Evolutionary conservation across 2,329 filamentous ascomycete genomes (phyloP), one percentile per base, ranked within the genome.

Genomic region (Ophidiomyces ophidiicola): DNA sequence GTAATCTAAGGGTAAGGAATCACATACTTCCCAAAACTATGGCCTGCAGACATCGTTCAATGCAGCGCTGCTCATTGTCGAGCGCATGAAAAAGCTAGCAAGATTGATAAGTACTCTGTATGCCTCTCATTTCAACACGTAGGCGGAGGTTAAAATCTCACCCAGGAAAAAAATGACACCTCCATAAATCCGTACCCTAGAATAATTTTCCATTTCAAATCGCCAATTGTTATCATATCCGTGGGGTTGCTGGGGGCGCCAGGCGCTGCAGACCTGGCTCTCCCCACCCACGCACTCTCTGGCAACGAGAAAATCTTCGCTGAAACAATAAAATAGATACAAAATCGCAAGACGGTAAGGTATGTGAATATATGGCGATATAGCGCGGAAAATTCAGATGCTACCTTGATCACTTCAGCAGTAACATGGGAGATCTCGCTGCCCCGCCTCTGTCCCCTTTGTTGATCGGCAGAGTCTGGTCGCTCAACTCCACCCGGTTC

Each of bases 101-200:
- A n/a, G n/a, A n/a, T n/a, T n/a, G n/a, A n/a, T n/a, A n/a, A n/a
- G n/a, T n/a, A n/a, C n/a, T n/a, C n/a, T n/a, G n/a, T n/a, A n/a
- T n/a, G n/a, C n/a, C n/a, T n/a, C n/a, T n/a, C n/a, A n/a, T n/a
- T n/a, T n/a, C n/a, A 26, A 10, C 23, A 21, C 25, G 10, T n/a
- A 40, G 10, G 36, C 19, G 11, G 33, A 36, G 5, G 19, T 14
- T 15, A 48, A 34, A 6, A 1, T 10, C 66, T 46, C 55, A 76
- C 76, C 86, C 86, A 94, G 60, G 93, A 86, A 84, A 86, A 94
- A 45, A 73, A 72, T 48, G 84, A 68, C 57, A 84, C 74, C 66
- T 94, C 87, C 54, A 93, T 55, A 52, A 94, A 90, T 6, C 76
- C 77, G 61, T 85, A 90, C 0, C 81, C 78, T 56, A 94, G 92